A percentile compares a stretch with the other conserved stretches of the same genome.
Conservation (phyloP, 2,329 filamentous ascomycete species). For the Aspergillus glaucus region DNA sequence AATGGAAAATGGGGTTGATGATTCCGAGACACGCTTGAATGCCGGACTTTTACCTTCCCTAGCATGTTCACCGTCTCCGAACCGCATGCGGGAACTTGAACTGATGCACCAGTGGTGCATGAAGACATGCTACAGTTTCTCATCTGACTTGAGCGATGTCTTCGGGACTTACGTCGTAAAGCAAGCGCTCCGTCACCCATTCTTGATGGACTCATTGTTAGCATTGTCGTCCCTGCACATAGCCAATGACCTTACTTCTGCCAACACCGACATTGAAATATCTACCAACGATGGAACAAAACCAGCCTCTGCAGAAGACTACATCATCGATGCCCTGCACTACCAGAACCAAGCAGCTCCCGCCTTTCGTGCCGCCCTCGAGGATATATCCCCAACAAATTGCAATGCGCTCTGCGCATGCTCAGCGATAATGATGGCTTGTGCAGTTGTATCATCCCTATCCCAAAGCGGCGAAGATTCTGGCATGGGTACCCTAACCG, state of each 20-base stretch:
- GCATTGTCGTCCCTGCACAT: constrained; percentile 31
- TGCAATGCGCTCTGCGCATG: constrained; percentile 3
- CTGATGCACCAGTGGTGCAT: constrained; percentile 43
- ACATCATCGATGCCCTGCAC: constrained; percentile 25
- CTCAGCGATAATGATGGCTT: constrained; percentile 4
- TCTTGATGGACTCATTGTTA: constrained; percentile 35
- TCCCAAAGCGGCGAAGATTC: not conserved
- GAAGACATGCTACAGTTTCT: constrained; percentile 33
- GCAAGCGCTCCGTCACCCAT: constrained; percentile 34
- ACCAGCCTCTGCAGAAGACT: constrained; percentile 12
- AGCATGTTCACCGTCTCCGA: not conserved
- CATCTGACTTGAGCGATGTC: constrained; percentile 27
- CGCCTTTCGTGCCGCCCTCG: constrained; percentile 25
- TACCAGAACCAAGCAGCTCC: constrained; percentile 29
- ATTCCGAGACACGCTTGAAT: too few species aligned
- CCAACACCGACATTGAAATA: too few species aligned
- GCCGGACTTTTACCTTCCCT: too few species aligned
- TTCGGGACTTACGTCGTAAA: constrained; percentile 30
- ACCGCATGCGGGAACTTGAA: constrained; percentile 35
- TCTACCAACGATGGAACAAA: constrained; percentile 6
- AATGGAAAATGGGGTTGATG: too few species aligned
- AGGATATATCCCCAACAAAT: constrained; percentile 11
- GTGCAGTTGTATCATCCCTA: not conserved
- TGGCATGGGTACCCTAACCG: not conserved
- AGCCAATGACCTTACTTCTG: constrained; percentile 9